phyloP scores from a whole-genome alignment of 2,329 filamentous ascomycete species.

The Cladosporium phlei region DNA sequence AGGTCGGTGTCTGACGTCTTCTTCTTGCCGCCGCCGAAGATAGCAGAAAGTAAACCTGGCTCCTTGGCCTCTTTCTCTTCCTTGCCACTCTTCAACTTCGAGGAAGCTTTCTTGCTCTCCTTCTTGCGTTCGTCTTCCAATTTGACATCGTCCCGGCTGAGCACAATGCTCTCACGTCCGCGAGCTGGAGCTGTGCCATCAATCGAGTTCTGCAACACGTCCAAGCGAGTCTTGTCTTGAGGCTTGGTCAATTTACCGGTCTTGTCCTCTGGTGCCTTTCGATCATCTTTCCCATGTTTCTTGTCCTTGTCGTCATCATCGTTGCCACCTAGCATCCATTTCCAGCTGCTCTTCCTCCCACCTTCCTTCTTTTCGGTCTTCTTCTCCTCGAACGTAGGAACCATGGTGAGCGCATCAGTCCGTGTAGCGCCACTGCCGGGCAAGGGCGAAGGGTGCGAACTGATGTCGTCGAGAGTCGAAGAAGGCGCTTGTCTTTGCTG shows the following conservation, averaged over 20 bases:
- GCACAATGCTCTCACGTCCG: constrained; percentile 74
- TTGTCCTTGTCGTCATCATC: constrained; percentile 73
- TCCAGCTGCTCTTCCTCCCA: constrained; percentile 74
- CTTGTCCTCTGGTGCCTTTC: constrained; percentile 17
- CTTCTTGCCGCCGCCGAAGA: constrained; percentile 88
- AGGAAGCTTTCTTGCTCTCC: constrained; percentile 67
- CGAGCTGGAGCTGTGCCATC: constrained; percentile 50
- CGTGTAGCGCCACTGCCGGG: constrained; percentile 62
- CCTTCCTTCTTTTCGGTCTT: constrained; percentile 64
- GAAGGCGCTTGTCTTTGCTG: constrained; percentile 20
- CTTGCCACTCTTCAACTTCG: constrained; percentile 74
- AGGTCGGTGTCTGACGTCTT: constrained; percentile 60
- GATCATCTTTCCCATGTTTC: constrained; percentile 47
- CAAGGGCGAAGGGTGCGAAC: constrained; percentile 61
- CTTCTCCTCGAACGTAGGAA: constrained; percentile 71
- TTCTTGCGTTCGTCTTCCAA: constrained; percentile 80
- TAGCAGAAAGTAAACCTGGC: constrained; percentile 77
- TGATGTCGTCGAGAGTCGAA: constrained; percentile 58
- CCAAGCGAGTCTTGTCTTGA: constrained; percentile 70
- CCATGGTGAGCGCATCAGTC: constrained; percentile 74
- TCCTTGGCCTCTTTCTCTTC: constrained; percentile 44
- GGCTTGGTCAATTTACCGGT: constrained; percentile 59
- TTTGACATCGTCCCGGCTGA: constrained; percentile 73
- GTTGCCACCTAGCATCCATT: constrained; percentile 66
- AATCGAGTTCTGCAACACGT: constrained; percentile 82